Base-by-base conservation (phyloP, 2,329 filamentous ascomycete genomes). In the Monilinia fructicola region DNA sequence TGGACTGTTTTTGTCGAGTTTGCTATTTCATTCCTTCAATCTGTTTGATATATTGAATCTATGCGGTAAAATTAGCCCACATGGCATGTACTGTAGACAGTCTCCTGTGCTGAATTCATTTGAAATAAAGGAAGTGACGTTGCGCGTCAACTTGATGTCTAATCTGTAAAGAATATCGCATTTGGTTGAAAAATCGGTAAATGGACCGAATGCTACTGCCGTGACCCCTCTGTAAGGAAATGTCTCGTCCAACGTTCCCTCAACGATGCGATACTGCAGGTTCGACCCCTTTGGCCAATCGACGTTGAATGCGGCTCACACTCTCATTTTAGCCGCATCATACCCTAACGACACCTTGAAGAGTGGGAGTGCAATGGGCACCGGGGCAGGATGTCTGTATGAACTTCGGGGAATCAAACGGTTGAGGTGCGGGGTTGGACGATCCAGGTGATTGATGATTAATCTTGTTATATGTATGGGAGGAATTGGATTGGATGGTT, bases 271-370 rank as follows among this genome's bases (percentile, higher is more conserved):
- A 35, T n/a, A n/a, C 31, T 58, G 53, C 31, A 58, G 28, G 50
- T 58, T 58, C 16, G 14, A 42, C 28, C 11, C 4, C 38, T 26
- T 12, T 9, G n/a, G 18, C n/a, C 40, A 56, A 56, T 64, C 21
- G 54, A n/a, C n/a, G 38, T 54, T 48, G 54, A 16, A 40, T 56
- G 62, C 62, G 62, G 62, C 62, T 64, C 62, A 46, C 31, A 61
- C 31, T 5, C 7, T 31, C 26, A 48, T 56, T 64, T 56, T 64
- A 64, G 62, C 62, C 62, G 62, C 62, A 64, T 53, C 59, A 38
- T 31, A 52, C 59, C 59, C 59, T 5, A 38, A 61, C 46, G 46
- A 61, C 59, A 28, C 11, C 59, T 40, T 38, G 28, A 26, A 64
- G 28, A 50, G 40, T 64, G 62, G 38, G 40, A 56, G 7, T 31